Conservation (phyloP, 495 filamentous ascomycete species). For the Xylaria intraflava region DNA sequence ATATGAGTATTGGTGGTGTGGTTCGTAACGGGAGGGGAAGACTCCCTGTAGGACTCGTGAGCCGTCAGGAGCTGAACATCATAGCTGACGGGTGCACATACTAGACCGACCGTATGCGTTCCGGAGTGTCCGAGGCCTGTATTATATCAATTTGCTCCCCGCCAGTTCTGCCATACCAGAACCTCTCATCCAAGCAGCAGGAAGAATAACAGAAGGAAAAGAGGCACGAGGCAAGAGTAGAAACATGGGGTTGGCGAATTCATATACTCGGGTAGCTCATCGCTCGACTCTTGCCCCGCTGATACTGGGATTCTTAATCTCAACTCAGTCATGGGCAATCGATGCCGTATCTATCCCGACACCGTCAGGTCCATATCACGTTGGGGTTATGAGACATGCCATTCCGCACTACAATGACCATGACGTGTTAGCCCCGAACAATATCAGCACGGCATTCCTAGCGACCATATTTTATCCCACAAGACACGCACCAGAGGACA, state of each 20-base stretch:
- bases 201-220: neutral
- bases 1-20: too few species aligned
- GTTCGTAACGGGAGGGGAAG: too few species aligned
- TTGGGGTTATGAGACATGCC: constrained; percentile 9
- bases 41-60: too few species aligned
- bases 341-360: constrained; percentile 3
- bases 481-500: constrained; percentile 11
- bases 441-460: constrained; percentile 21
- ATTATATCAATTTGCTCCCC: too few species aligned
- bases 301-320: neutral
- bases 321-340: neutral
- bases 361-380: constrained; percentile 17
- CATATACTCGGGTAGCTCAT: neutral
- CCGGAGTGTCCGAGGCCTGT: too few species aligned
- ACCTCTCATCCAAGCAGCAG: too few species aligned
- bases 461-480: constrained; percentile 25
- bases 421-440: constrained; percentile 22
- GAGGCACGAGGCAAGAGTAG: neutral
- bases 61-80: too few species aligned
- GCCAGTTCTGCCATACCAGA: too few species aligned
- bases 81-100: too few species aligned
- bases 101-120: too few species aligned
- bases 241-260: neutral
- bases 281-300: neutral
- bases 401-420: constrained; percentile 13